These are phyloP conservation scores for Candida namnaoensis DNA, from an alignment of 805 yeast genomes.

Conservation along the genomic window DNA sequence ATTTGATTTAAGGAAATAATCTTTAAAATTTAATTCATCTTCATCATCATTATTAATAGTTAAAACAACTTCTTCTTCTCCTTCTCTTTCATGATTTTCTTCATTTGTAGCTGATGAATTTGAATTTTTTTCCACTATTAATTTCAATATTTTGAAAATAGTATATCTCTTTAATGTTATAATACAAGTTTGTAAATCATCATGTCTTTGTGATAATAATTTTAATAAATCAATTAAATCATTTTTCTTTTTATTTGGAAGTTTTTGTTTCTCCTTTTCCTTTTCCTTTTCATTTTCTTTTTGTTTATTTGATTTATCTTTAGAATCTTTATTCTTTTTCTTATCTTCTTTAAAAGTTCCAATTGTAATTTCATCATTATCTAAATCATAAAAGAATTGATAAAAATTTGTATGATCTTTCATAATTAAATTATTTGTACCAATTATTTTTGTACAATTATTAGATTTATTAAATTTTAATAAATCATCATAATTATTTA, in stretches of 20 bases:
- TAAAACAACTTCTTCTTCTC: neutral
- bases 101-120: no score
- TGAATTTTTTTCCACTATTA: constrained; percentile 1
- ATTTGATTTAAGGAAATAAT: constrained; percentile 20
- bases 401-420: constrained; percentile 43
- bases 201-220: constrained; percentile 10
- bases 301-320: no score
- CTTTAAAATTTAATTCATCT: constrained; percentile 17
- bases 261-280: no score
- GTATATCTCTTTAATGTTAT: constrained; percentile 20
- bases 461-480: constrained; percentile 15
- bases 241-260: no score
- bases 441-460: constrained; percentile 36
- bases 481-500: constrained; percentile 43
- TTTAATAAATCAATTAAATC: constrained; percentile 9
- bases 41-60: constrained; percentile 7
- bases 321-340: no score
- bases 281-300: no score
- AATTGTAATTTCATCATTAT: constrained; percentile 27
- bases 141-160: constrained; percentile 21
- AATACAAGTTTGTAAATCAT: constrained; percentile 18
- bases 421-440: constrained; percentile 62
- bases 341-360: no score
- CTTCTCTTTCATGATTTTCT: no score
- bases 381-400: constrained; percentile 59